Evolutionary conservation across 495 filamentous ascomycete genomes (phyloP).

Genomic region (Penicillium cataractarum): DNA sequence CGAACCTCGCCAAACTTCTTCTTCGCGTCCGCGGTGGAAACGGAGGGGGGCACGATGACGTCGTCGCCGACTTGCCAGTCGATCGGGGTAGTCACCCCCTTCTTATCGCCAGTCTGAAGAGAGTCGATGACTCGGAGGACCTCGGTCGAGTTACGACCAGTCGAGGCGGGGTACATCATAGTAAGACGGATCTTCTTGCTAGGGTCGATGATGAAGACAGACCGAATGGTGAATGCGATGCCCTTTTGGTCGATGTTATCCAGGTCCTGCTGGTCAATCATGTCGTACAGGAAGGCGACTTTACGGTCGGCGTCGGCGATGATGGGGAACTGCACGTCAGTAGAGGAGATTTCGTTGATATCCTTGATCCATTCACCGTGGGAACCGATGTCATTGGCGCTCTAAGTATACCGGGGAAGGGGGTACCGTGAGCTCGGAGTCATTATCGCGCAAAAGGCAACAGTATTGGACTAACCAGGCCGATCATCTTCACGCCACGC

Average conservation of each 20-base stretch:
- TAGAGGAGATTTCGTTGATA: conserved; percentile 88
- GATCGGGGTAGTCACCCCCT: conserved; percentile 90
- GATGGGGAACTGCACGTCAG: conserved; percentile 87
- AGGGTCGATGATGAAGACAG: conserved; percentile 98
- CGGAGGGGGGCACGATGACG: conserved; percentile 90
- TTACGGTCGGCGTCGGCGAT: conserved; percentile 96
- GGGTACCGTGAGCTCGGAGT: conserved; percentile 55
- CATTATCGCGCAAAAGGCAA: conserved; percentile 24
- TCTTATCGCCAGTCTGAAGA: conserved; percentile 95
- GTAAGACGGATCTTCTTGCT: conserved; percentile 98
- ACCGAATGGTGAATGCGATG: conserved; percentile 97
- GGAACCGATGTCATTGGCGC: conserved; percentile 55
- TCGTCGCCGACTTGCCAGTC: conserved; percentile 91
- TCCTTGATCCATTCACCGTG: conserved; percentile 86
- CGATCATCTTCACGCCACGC: conserved; percentile 68
- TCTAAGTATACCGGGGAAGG: conserved; percentile 53
- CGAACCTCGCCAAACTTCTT: conserved; percentile 88
- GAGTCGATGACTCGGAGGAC: conserved; percentile 95
- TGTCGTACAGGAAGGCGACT: conserved; percentile 91
- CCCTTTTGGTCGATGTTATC: conserved; percentile 95
- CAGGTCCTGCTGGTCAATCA: conserved; percentile 85
- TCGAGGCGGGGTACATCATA: conserved; percentile 94
- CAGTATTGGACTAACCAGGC: conserved; percentile 46
- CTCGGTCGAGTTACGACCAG: conserved; percentile 95
- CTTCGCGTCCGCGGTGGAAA: conserved; percentile 87